Base-by-base conservation (phyloP, 148 eudicot species). In the Polygonum maritimum region DNA sequence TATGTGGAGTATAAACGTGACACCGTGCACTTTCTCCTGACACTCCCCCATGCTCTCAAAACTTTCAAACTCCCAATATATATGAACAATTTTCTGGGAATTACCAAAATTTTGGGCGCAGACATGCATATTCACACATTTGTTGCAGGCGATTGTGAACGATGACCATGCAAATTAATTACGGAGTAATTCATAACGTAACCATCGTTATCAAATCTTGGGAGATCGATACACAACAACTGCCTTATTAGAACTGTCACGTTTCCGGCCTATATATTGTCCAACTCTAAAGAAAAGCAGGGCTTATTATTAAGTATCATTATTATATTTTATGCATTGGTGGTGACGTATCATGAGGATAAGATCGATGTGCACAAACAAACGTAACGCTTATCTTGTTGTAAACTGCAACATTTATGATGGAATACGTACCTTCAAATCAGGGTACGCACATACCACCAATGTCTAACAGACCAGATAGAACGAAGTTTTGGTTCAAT, bases 221-320 rank as follows among this genome's bases (percentile, higher is more conserved):
- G 69, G 69, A 22, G 69, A 63, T 33, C 69, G n/a, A n/a, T n/a
- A n/a, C n/a, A n/a, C n/a, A n/a, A 63, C 31, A 63, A 31, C 69
- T 63, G 40, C 38, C 18, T n/a, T n/a, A n/a, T 11, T 22, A 63
- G 69, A 31, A 33, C 69, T 12, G 69, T 62, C 69, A 63, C 39
- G 33, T n/a, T n/a, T n/a, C n/a, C n/a, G n/a, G n/a, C n/a, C 31
- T 63, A 63, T 6, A 5, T 63, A 63, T 21, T 62, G 15, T 33
- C 41, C 41, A 65, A 65, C 71, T 35, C 41, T 16, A 65, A 36
- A 65, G n/a, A n/a, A n/a, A n/a, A n/a, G n/a, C n/a, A 65, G 41
- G 19, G 71, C 71, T n/a, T n/a, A n/a, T n/a, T n/a, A n/a, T n/a
- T n/a, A n/a, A n/a, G n/a, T n/a, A n/a, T n/a, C n/a, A n/a, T n/a